Percentiles rank a stretch among this genome's conserved stretches.
phyloP scores from a whole-genome alignment of 2,329 filamentous ascomycete species.

The Hymenotorrendiella dingleyae region DNA sequence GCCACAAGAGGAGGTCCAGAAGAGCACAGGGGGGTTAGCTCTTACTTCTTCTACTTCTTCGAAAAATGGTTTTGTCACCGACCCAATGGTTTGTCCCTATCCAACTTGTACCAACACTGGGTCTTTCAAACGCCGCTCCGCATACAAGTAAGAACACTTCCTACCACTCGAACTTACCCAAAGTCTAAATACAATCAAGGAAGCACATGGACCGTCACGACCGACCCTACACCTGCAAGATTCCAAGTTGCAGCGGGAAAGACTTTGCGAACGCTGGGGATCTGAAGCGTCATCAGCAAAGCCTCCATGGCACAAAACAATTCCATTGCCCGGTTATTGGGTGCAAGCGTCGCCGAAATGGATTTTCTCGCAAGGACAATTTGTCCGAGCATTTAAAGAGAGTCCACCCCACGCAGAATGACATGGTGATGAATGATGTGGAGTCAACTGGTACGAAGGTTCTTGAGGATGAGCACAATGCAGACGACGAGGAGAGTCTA shows the following conservation, averaged over 20 bases:
- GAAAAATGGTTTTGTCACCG: too few species aligned
- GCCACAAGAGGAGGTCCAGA: too few species aligned
- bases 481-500: too few species aligned
- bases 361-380: conserved; percentile 12
- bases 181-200: background rate
- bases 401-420: too few species aligned
- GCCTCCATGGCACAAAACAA: conserved; percentile 5
- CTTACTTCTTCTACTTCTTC: too few species aligned
- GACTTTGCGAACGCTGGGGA: conserved; percentile 10
- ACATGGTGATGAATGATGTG: too few species aligned
- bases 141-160: conserved; percentile 5
- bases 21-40: too few species aligned
- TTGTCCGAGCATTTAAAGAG: conserved; percentile 9
- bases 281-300: conserved; percentile 8
- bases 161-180: background rate
- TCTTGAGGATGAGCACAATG: too few species aligned
- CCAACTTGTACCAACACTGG: background rate
- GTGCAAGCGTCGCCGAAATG: conserved; percentile 7
- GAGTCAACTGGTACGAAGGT: too few species aligned
- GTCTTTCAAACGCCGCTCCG: conserved; percentile 4
- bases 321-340: conserved; percentile 8
- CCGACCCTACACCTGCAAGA: conserved; percentile 10
- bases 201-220: conserved; percentile 14
- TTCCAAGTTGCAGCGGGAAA: conserved; percentile 3
- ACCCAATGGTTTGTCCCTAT: background rate